Base-by-base conservation (phyloP, 2,329 filamentous ascomycete genomes). In the Colletotrichum euphorbiae region DNA sequence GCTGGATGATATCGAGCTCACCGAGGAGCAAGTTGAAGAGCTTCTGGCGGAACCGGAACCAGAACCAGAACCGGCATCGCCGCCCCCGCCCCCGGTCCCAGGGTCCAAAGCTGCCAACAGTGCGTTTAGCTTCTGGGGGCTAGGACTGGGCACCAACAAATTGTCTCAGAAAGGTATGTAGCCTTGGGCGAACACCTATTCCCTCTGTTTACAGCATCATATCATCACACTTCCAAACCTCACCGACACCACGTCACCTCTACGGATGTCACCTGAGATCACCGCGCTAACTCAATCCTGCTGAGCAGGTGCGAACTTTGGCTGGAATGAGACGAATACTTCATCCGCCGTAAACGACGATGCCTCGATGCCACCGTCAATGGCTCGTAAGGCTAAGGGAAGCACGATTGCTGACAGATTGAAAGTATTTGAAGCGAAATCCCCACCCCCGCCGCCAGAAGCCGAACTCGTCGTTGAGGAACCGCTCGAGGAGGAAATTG, bases 101-200 rank as follows among this genome's bases (percentile, higher is more conserved):
- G 51, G 48, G 50, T 74, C 76, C 52, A 75, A 76, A 62, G 72
- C 72, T 50, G 77, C 80, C 63, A 74, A 73, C 46, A 80, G 84
- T 65, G 75, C 84, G 0, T 89, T 89, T 75, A 83, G 83, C 72
- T 88, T 89, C 79, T 89, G 87, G 87, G 84, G 86, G 4, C 56
- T 77, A 68, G 75, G 86, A 6, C 58, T 77, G 67, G 75, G 80
- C 65, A 86, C 84, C 74, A 85, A 83, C 71, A 85, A 83, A 71
- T 52, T 69, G 40, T 67, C 75, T 58, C 81, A 80, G 73, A 82
- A 82, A 78, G 80, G 79, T 80, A 73, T 72, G 74, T 76, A 69
- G 66, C 74, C 74, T 71, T 73, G 75, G 72, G 63, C 64, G 70
- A 63, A 46, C 43, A 33, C 56, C 61, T 60, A 72, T 62, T 60